phyloP scores from a whole-genome alignment of 2,329 filamentous ascomycete species.

The Colletotrichum neosansevieriae region DNA sequence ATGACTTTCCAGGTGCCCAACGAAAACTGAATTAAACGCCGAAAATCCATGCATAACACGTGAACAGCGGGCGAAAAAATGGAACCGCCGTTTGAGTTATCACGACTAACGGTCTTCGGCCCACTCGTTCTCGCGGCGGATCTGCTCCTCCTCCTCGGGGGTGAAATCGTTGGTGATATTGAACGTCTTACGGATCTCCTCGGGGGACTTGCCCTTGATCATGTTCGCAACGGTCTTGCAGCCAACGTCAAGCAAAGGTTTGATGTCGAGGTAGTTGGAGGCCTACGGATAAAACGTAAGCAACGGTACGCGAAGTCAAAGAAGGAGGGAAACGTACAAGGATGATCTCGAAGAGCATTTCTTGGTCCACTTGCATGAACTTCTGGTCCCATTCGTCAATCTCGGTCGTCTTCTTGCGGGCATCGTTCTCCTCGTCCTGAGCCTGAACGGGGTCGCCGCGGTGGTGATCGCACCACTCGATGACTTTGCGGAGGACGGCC shows the following conservation, averaged over 20 bases:
- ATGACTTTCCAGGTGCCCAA: slow-evolving; percentile 27
- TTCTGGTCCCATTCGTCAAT: slow-evolving; percentile 99
- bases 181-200: slow-evolving; percentile 99
- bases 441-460: slow-evolving; percentile 85
- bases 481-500: slow-evolving; percentile 91
- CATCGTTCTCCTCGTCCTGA: slow-evolving; percentile 91
- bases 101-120: slow-evolving; percentile 78
- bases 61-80: slow-evolving; percentile 20
- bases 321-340: slow-evolving; percentile 70
- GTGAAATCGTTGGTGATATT: slow-evolving; percentile 99
- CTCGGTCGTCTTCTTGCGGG: slow-evolving; percentile 97
- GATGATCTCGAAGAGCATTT: slow-evolving; percentile 99
- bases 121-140: slow-evolving; percentile 91
- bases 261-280: slow-evolving; percentile 99
- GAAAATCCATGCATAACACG: slow-evolving; percentile 37
- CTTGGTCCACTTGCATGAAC: slow-evolving; percentile 99
- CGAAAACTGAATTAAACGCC: slow-evolving; percentile 33
- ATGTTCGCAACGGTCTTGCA: slow-evolving; percentile 99
- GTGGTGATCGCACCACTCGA: slow-evolving; percentile 98
- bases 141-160: slow-evolving; percentile 98
- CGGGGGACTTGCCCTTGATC: slow-evolving; percentile 99
- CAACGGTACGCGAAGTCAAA: neutral
- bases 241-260: slow-evolving; percentile 95
- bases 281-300: slow-evolving; percentile 65
- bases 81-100: neutral